Base-by-base conservation (phyloP, 768 basidiomycete genomes). In the Termitomyces sp. region DNA sequence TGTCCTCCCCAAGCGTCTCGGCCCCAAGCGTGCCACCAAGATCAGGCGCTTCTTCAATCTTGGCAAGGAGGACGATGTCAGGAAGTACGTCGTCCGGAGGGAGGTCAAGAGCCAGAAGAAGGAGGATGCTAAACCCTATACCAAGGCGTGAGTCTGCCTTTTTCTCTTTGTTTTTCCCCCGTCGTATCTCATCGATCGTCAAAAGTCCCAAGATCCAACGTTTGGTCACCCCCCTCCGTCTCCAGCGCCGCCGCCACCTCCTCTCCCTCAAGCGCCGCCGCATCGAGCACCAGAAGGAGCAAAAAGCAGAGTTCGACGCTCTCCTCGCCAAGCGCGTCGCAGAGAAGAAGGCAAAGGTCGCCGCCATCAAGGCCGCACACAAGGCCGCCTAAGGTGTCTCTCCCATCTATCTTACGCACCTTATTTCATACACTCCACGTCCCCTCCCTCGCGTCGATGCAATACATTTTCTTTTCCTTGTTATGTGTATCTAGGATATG, bases 41-140 rank as follows among this genome's bases (percentile, higher is more conserved):
- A 98, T 99, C 76, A 84, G 94, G 73, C 83, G 76, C 70, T 97
- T 98, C 85, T 98, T 99, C 84, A 96, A 96, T 82, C 79, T 98
- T 71, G 81, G 83, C 78, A 98, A 98, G 84, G 89, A 95, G 68
- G 96, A 99, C 69, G 96, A 98, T 78, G 96, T 99, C 59, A 86
- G 92, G 78, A 95, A 97, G 77, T 98, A 96, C 74, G 95, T 97
- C 64, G 87, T 98, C 66, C 80, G 94, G 67, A 80, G 95, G 65
- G 94, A 97, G 78, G 93, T 98, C 46, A 86, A 76, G 75, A 88
- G 86, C 72, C 64, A 79, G 68, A 97, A 95, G 88, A 97, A 96
- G 82, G 83, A 84, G 68, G 76, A 80, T 62, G 91, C 88, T 52
- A 97, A 97, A 80, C 89, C 94, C 46, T 96, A 94, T 77, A 92